Evolutionary conservation across 73 alveolate species (phyloP).

Genomic region (Paramecium octaurelia): DNA sequence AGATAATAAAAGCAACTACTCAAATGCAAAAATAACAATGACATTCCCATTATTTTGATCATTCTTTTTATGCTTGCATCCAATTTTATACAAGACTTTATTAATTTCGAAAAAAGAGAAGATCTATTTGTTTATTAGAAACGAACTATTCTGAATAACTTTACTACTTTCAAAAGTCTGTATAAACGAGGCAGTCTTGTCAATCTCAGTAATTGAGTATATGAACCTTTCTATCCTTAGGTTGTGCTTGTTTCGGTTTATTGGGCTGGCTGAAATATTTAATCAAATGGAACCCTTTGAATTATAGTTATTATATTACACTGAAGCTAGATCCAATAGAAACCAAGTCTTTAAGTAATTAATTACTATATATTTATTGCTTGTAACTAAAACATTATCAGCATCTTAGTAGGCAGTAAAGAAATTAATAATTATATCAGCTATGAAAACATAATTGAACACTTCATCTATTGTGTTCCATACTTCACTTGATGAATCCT

Average conservation of each 20-base stretch:
- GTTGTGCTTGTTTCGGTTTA: background rate
- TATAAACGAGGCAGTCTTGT: slow-evolving; percentile 66
- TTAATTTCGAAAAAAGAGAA: slow-evolving; percentile 1
- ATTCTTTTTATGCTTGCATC: slow-evolving; percentile 65
- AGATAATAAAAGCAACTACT: slow-evolving; percentile 64
- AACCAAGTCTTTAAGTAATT: slow-evolving; percentile 63
- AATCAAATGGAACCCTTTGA: slow-evolving; percentile 44
- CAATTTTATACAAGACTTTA: slow-evolving; percentile 34
- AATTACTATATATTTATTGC: slow-evolving; percentile 34
- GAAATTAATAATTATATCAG: slow-evolving; percentile 56
- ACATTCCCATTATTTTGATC: slow-evolving; percentile 58
- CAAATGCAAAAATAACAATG: slow-evolving; percentile 63
- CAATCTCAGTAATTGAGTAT: slow-evolving; percentile 48
- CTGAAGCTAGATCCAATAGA: slow-evolving; percentile 55
- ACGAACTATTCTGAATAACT: slow-evolving; percentile 58
- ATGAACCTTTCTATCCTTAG: background rate
- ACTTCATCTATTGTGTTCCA: background rate
- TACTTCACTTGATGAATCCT: slow-evolving; percentile 30
- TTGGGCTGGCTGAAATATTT: background rate
- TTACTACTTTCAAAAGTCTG: slow-evolving; percentile 57
- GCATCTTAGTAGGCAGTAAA: slow-evolving; percentile 65
- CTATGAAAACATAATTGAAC: slow-evolving; percentile 57
- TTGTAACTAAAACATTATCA: slow-evolving; percentile 59
- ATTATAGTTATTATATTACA: background rate
- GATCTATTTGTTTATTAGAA: slow-evolving; percentile 54